Conservation (phyloP, 495 filamentous ascomycete genomes). For the Massariosphaeria phaeospora region DNA sequence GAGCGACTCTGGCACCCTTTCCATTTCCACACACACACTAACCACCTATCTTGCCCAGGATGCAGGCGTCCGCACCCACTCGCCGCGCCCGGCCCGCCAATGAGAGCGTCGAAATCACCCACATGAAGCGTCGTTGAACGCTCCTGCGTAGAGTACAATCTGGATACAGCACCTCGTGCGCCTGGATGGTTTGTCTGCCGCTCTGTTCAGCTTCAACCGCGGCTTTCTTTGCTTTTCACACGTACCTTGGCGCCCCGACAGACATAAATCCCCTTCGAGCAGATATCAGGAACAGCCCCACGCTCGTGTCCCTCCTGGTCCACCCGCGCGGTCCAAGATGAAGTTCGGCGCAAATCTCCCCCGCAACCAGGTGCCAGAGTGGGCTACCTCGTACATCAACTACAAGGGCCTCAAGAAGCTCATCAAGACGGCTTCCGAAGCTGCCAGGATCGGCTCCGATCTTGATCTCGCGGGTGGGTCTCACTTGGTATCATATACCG, state of each 20-base stretch:
- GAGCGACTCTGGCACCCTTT: too few relatives aligned
- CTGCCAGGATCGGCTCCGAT: conserved; percentile 60
- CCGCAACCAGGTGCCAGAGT: conserved; percentile 94
- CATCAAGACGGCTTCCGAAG: conserved; percentile 68
- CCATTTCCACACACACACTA: not conserved
- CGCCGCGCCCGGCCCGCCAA: conserved; percentile 11
- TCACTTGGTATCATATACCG: too few relatives aligned
- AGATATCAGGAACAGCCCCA: too few relatives aligned
- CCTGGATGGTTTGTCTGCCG: too few relatives aligned
- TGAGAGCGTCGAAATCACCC: conserved; percentile 7
- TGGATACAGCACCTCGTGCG: not conserved
- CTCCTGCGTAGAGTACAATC: not conserved
- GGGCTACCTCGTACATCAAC: conserved; percentile 87
- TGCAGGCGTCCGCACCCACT: conserved; percentile 1
- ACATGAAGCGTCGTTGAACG: too few relatives aligned
- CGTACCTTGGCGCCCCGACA: conserved; percentile 6
- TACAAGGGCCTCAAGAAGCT: conserved; percentile 95
- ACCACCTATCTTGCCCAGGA: conserved; percentile 9
- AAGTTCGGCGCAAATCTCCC: conserved; percentile 57
- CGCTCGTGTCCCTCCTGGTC: too few relatives aligned
- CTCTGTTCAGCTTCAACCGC: not conserved
- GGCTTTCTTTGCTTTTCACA: not conserved
- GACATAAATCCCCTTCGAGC: not conserved
- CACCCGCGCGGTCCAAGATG: conserved; percentile 25
- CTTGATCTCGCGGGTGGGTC: conserved; percentile 65